Evolutionary conservation across 2,329 filamentous ascomycete species (phyloP), one percentile per base, ranked within the genome.

Genomic region (Sclerotinia glacialis): DNA sequence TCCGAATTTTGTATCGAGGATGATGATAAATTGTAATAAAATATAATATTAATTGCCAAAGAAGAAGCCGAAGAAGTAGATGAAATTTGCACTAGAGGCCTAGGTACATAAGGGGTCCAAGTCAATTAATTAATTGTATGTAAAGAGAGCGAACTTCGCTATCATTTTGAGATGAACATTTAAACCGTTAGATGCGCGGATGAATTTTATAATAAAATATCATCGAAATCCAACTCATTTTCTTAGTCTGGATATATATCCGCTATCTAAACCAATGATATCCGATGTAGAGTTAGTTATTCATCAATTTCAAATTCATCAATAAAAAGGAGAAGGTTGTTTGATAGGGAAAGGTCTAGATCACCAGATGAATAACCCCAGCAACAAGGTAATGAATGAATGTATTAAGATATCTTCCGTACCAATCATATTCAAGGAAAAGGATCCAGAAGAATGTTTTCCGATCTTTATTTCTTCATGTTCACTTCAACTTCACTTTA

Each of bases 261-360:
- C 28, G 28, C 21, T 3, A 34, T 34, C 50, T 52, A 5, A 21
- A 52, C 16, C 16, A 31, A 21, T 21, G 3, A 34, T 34, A 53
- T 14, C 18, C 9, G 28, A 53, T 14, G 2, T 21, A 12, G n/a
- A n/a, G n/a, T n/a, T n/a, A n/a, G 7, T 37, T 31, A 23, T 37
- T 37, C 34, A 37, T 37, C 34, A 37, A 37, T 37, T 14, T 37
- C 34, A 37, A 37, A 12, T 14, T 37, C 53, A 23, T 40, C 53
- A 16, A 23, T 37, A 12, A 5, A 55, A 55, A 55, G 53, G 31
- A n/a, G 53, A 37, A 37, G 52, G 53, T 37, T 21, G 21, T 54
- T 54, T 54, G 31, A 14, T 54, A 12, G 9, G 52, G 9, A 55
- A 55, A 40, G 53, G 31, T 55, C 53, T 55, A 55, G 53, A 55